phyloP scores from a whole-genome alignment of 129 eudicot genomes.

The Saposhnikovia divaricata region DNA sequence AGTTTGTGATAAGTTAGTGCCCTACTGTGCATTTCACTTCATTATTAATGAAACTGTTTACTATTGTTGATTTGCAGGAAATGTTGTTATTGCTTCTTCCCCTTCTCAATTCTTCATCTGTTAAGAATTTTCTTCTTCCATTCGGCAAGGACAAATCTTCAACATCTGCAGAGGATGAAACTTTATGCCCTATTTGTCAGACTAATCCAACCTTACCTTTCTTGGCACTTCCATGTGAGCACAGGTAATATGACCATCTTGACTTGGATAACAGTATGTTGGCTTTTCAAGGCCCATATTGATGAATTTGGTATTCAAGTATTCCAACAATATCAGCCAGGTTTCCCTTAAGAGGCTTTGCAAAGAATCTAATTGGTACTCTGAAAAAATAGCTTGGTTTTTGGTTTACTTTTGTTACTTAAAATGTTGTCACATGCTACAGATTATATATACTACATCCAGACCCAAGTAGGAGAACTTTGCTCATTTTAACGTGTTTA shows the following conservation, averaged over 20 bases:
- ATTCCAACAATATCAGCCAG: not conserved
- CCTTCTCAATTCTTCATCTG: conserved; percentile 84
- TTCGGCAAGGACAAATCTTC: conserved; percentile 81
- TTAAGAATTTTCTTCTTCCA: conserved; percentile 68
- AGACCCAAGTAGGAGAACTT: not conserved
- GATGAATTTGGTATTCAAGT: not conserved
- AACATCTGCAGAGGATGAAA: conserved; percentile 58
- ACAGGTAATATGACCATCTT: conserved; percentile 45
- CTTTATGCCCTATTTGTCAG: conserved; percentile 88
- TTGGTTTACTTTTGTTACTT: not conserved
- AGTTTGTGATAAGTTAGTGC: not conserved
- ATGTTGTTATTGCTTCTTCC: conserved; percentile 96
- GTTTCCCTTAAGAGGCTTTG: not conserved
- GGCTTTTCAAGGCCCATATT: not conserved
- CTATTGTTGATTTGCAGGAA: conserved; percentile 55
- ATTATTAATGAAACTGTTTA: not conserved
- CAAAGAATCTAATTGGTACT: not conserved
- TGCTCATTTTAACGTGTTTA: not conserved
- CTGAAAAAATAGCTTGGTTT: not conserved
- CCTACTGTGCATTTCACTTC: not conserved
- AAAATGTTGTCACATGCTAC: not conserved
- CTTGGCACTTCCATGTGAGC: conserved; percentile 94
- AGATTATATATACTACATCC: not conserved
- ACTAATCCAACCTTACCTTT: conserved; percentile 70
- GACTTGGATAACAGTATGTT: not conserved